Conservation (phyloP, 192 early-diverging fungal species). For the Haplosporangium gracile region DNA sequence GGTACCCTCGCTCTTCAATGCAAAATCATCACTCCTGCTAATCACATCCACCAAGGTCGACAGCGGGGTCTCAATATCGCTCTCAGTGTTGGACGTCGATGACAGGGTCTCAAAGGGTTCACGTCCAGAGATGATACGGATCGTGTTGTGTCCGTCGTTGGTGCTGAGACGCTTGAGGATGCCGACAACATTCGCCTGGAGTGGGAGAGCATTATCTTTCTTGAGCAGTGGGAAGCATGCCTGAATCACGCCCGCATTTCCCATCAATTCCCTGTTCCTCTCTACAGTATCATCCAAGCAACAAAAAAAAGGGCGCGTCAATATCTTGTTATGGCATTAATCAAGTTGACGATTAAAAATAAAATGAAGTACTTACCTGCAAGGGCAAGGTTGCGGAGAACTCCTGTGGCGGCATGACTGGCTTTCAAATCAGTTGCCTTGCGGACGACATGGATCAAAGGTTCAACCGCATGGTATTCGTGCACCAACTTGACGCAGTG, state of each 20-base stretch:
- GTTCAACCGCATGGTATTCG: slow-evolving; percentile 65
- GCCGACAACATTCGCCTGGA: slow-evolving; percentile 66
- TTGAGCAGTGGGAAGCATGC: slow-evolving; percentile 58
- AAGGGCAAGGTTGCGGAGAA: slow-evolving; percentile 77
- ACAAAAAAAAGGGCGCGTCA: background rate
- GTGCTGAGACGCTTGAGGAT: slow-evolving; percentile 66
- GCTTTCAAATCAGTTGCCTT: slow-evolving; percentile 61
- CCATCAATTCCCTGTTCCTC: slow-evolving; percentile 63
- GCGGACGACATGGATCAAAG: slow-evolving; percentile 66
- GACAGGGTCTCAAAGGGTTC: slow-evolving; percentile 53
- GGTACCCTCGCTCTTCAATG: slow-evolving; percentile 67
- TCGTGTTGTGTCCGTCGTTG: slow-evolving; percentile 50
- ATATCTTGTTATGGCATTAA: background rate
- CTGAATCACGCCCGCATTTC: slow-evolving; percentile 62
- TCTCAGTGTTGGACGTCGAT: slow-evolving; percentile 22
- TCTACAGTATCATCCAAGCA: slow-evolving; percentile 16
- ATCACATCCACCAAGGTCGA: slow-evolving; percentile 56
- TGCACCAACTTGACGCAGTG: slow-evolving; percentile 74
- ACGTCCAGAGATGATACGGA: slow-evolving; percentile 45
- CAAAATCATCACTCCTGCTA: slow-evolving; percentile 62
- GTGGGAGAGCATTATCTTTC: slow-evolving; percentile 66
- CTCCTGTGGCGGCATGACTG: slow-evolving; percentile 73
- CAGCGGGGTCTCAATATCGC: slow-evolving; percentile 43
- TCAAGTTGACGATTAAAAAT: too few species aligned
- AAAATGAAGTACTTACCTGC: slow-evolving; percentile 53